These are phyloP conservation scores for Linnemannia zychae DNA, from an alignment of 192 early-diverging fungal species.

Conservation along the genomic window DNA sequence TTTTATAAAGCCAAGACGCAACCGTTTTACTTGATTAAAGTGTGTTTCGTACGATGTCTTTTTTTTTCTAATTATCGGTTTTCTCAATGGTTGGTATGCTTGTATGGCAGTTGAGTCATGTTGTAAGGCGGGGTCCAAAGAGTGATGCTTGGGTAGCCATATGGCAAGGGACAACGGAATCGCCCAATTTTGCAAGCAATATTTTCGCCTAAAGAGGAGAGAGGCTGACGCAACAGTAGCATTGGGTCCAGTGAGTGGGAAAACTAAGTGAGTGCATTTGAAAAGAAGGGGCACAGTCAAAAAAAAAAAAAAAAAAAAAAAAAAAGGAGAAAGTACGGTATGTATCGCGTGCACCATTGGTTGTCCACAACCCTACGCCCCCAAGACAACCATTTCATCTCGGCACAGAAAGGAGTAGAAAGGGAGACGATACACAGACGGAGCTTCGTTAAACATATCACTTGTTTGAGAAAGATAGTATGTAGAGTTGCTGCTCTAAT, in stretches of 20 bases:
- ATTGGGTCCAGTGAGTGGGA: background rate
- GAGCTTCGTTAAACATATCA: no score
- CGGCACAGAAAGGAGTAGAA: background rate
- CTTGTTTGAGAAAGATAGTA: no score
- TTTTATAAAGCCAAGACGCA: slow-evolving; percentile 6
- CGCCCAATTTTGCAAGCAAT: background rate
- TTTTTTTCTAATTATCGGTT: background rate
- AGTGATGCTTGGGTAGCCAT: no score
- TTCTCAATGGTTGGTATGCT: no score
- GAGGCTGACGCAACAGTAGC: no score
- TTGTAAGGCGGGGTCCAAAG: no score
- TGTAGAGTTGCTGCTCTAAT: no score
- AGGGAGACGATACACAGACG: no score
- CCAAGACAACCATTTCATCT: background rate
- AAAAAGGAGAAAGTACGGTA: background rate
- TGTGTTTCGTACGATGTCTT: slow-evolving; percentile 9
- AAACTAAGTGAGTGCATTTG: background rate
- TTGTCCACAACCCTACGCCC: background rate
- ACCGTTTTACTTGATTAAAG: slow-evolving; percentile 16
- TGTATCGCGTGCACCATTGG: background rate
- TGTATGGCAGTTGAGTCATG: no score
- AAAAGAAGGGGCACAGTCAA: background rate
- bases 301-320: background rate
- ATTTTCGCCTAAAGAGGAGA: background rate
- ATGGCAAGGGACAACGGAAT: background rate